Percentiles rank a stretch among this genome's conserved stretches.
Conservation (phyloP, 164 flowering plant genomes). For the Liriodendron chinense region DNA sequence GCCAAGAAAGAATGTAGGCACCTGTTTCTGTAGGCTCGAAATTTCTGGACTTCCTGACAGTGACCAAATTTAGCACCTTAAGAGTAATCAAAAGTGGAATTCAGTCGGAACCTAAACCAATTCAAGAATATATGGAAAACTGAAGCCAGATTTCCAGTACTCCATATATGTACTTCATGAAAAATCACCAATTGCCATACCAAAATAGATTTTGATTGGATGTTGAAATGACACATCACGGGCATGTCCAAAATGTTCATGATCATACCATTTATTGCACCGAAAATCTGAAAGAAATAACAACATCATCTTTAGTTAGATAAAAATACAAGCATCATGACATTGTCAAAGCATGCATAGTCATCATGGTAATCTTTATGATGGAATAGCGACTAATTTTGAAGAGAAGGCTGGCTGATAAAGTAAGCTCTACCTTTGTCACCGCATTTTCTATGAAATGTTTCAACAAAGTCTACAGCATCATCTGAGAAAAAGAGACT, state of each 20-base stretch:
- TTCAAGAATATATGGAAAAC: not conserved
- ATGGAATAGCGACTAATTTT: not conserved
- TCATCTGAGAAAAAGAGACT: constrained; percentile 65
- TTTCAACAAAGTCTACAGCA: constrained; percentile 53
- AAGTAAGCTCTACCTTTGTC: constrained; percentile 64
- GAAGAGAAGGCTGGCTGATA: not conserved
- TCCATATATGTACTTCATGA: not conserved
- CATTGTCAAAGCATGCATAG: not conserved
- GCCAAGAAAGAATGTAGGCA: not conserved
- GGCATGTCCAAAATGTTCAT: constrained; percentile 59
- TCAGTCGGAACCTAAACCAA: not conserved
- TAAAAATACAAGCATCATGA: not conserved
- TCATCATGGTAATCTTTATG: not conserved
- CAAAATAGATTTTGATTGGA: constrained; percentile 91
- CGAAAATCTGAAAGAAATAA: constrained; percentile 51
- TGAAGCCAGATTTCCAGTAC: not conserved
- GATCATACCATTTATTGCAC: constrained; percentile 68
- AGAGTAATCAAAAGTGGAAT: not conserved
- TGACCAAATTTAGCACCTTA: constrained; percentile 88
- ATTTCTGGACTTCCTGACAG: constrained; percentile 76
- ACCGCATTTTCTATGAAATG: constrained; percentile 75
- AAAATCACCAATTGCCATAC: constrained; percentile 30
- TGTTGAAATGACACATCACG: constrained; percentile 87
- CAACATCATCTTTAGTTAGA: not conserved
- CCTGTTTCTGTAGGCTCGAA: constrained; percentile 73